Evolutionary conservation across 495 filamentous ascomycete genomes (phyloP), one percentile per base, ranked within the genome.

Genomic region (Aspergillus ellipticus): DNA sequence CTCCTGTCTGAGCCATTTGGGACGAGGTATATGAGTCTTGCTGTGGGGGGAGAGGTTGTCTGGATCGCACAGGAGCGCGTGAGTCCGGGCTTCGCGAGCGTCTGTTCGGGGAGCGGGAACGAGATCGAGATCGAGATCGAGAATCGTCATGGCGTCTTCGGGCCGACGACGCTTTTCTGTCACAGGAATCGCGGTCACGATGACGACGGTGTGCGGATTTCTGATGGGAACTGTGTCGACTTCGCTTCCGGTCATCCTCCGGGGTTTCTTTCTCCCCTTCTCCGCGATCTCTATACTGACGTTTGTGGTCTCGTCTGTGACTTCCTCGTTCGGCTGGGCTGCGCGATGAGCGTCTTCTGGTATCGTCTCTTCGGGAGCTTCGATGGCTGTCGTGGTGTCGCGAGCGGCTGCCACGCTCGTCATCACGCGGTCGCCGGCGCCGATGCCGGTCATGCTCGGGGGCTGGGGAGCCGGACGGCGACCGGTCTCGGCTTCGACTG

Each of bases 11-110:
- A 33, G 77, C 74, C 19, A 76, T 70, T 37, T 75, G 81, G 22
- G 42, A 45, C 21, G 77, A 59, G 24, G 79, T 80, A 61, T 89
- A 91, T n/a, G 86, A 84, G 48, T 85, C 84, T 56, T 73, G 68
- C 64, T 91, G 88, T 0, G 88, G 89, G 17, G 87, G 87, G 8
- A 91, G 73, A 3, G 88, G 86, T 2, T 80, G 83, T 56, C 68
- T 68, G 1, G 69, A 68, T 46, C 76, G 78, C 49, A 71, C 62
- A 4, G 68, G 50, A 7, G 66, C 66, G 26, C 57, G 60, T 35
- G 70, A 57, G 10, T 61, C 59, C 8, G 63, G 63, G 39, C 66
- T 73, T 19, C 59, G 64, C 21, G 66, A 68, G 43, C 41, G 63
- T 54, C 65, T 59, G 15, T 47, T 35, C 2, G 69, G 68, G n/a